These are phyloP conservation scores for Niebla homalea DNA, from an alignment of 495 filamentous ascomycete species.

Conservation along the genomic window DNA sequence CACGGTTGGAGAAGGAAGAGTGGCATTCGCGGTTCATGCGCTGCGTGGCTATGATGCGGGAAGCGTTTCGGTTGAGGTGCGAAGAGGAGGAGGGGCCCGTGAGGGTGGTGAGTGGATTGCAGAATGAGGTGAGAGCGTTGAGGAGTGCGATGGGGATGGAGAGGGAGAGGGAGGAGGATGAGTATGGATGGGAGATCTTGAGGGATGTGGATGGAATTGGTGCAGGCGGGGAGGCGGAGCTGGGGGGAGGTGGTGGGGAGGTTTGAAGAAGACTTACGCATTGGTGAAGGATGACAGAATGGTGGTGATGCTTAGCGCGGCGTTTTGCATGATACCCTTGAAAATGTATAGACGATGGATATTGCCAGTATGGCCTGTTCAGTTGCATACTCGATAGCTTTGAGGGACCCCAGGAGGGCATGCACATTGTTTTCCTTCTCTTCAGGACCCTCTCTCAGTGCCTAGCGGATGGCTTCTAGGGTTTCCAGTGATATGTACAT, in stretches of 20 bases:
- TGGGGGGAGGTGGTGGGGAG: conserved; percentile 4
- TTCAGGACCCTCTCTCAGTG: not conserved
- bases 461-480: not conserved
- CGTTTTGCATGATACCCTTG: conserved; percentile 16
- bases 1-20: conserved; percentile 49
- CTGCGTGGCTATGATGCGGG: conserved; percentile 39
- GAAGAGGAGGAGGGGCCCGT: conserved; percentile 36
- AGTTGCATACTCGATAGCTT: no score
- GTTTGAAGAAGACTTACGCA: not conserved
- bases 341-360: not conserved
- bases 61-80: conserved; percentile 34
- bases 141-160: conserved; percentile 41
- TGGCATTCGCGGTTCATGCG: conserved; percentile 48
- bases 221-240: not conserved
- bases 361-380: no score
- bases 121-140: conserved; percentile 42
- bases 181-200: conserved; percentile 40
- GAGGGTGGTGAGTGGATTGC: conserved; percentile 36
- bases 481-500: conserved; percentile 1
- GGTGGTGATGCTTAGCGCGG: conserved; percentile 9
- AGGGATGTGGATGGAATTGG: conserved; percentile 25
- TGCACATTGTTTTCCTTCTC: not conserved
- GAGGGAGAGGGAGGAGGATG: conserved; percentile 36
- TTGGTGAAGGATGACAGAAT: not conserved
- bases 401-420: no score